Evolutionary conservation across 305 asterid species (phyloP), one percentile per base, ranked within the genome.

Genomic region (Solanum aculeatissimum): DNA sequence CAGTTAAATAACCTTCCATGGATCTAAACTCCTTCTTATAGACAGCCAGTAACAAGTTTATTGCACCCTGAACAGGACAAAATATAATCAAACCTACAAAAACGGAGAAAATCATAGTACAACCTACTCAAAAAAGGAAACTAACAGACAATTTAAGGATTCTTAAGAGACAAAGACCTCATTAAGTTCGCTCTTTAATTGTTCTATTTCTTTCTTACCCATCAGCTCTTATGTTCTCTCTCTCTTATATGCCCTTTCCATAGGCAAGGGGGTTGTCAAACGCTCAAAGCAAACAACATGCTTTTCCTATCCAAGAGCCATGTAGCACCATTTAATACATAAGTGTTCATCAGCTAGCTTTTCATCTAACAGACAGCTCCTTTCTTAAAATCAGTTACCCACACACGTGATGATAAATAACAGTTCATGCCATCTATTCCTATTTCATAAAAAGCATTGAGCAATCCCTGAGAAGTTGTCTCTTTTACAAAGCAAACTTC

Each of bases 1-100:
- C 91, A 65, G 99, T 94, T 90, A 97, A 80, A 91, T 94, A 95
- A 63, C 98, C 98, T 87, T 96, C 98, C 92, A 95, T 71, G 82
- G 86, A 90, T 89, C 88, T 87, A 71, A 97, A 89, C 88, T 97
- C 99, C 90, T 94, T 97, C 87, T 95, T 95, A 86, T 97, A 97
- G 83, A 97, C 98, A 86, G 98, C 96, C 91, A 95, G 90, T 75
- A 97, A 92, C 91, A 97, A 90, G 89, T 97, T 95, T 81, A 97
- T 97, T 40, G 99, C 99, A 86, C 99, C 99, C 98, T 97, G 65
- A 86, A 47, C 60, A 75, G 83, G 71, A 84, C 84, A 71, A 71
- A 86, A 66, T 66, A 68, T 38, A 29, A 68, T 80, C 51, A 80
- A 29, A 38, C 19, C 19, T 66, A 32, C 45, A 32, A 16, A 65